A percentile compares a stretch with the other conserved stretches of the same genome.
Evolutionary conservation across 768 basidiomycete species (phyloP).

Genomic region (Boletus tylopilopsis): DNA sequence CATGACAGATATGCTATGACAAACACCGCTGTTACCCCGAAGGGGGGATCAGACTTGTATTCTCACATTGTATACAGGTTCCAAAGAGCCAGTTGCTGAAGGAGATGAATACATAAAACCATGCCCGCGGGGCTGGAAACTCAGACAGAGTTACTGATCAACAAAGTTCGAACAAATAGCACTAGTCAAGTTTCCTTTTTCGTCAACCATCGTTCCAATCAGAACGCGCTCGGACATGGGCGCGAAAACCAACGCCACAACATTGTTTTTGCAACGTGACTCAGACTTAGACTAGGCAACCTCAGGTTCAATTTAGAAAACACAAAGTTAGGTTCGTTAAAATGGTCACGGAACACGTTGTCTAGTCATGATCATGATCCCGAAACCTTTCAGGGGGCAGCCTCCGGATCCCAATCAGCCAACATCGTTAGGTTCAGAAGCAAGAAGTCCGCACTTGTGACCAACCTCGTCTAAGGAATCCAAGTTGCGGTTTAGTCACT

Average conservation of each 20-base stretch:
- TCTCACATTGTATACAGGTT: background rate
- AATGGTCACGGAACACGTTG: slow-evolving; percentile 6
- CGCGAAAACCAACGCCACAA: too few species aligned
- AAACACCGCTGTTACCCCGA: background rate
- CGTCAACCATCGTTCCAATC: background rate
- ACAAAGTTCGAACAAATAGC: too few species aligned
- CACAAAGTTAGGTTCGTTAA: slow-evolving; percentile 19
- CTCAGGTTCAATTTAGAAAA: background rate
- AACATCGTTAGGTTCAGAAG: background rate
- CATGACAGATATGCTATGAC: background rate
- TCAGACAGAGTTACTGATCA: background rate
- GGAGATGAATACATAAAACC: background rate
- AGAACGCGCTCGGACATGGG: too few species aligned
- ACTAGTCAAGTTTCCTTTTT: background rate
- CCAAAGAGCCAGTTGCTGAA: background rate
- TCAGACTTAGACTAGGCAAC: too few species aligned
- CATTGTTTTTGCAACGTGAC: too few species aligned
- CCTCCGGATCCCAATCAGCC: slow-evolving; percentile 10
- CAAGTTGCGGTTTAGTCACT: slow-evolving; percentile 47
- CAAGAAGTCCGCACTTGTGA: background rate
- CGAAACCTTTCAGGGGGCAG: slow-evolving; percentile 6
- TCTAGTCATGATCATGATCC: background rate
- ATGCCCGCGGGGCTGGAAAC: too few species aligned
- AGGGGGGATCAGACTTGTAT: background rate
- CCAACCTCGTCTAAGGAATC: slow-evolving; percentile 54